phyloP scores from a whole-genome alignment of 2,329 filamentous ascomycete species.

The Trichoderma atrobrunneum region DNA sequence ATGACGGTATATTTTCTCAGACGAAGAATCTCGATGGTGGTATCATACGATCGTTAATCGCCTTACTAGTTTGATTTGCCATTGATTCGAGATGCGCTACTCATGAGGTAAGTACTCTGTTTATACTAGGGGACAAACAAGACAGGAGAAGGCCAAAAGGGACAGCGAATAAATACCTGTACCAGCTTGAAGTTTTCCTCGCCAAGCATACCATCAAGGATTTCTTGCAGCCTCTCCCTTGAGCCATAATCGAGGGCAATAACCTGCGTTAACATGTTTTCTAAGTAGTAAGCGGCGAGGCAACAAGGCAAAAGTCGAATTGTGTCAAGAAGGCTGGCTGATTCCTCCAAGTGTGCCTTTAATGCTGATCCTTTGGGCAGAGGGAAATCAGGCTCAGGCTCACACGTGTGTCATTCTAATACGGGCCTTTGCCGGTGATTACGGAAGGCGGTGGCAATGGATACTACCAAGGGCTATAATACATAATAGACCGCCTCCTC shows the following conservation, averaged over 20 bases:
- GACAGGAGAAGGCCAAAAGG: background rate
- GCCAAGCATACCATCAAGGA: slow-evolving; percentile 1
- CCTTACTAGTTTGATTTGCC: slow-evolving; percentile 10
- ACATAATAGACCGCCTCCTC: background rate
- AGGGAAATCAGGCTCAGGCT: background rate
- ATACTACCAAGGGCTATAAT: background rate
- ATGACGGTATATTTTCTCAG: background rate
- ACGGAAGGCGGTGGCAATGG: background rate
- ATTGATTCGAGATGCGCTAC: slow-evolving; percentile 17
- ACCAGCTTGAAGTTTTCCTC: background rate
- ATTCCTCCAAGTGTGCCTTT: background rate
- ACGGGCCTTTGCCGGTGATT: no score
- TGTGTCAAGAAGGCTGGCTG: background rate
- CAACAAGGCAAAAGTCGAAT: background rate
- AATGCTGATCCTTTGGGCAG: background rate
- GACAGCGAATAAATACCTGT: background rate
- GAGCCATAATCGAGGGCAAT: slow-evolving; percentile 12
- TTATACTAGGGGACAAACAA: background rate
- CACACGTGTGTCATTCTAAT: no score
- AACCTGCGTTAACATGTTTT: slow-evolving; percentile 7
- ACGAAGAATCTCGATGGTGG: background rate
- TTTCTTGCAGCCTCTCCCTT: slow-evolving; percentile 3
- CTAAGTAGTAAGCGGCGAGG: background rate
- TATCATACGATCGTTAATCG: background rate
- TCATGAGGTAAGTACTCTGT: background rate